Evolutionary conservation across 228 moss, liverwort and hornwort genomes (phyloP).

Genomic region (Sphagnum fallax): DNA sequence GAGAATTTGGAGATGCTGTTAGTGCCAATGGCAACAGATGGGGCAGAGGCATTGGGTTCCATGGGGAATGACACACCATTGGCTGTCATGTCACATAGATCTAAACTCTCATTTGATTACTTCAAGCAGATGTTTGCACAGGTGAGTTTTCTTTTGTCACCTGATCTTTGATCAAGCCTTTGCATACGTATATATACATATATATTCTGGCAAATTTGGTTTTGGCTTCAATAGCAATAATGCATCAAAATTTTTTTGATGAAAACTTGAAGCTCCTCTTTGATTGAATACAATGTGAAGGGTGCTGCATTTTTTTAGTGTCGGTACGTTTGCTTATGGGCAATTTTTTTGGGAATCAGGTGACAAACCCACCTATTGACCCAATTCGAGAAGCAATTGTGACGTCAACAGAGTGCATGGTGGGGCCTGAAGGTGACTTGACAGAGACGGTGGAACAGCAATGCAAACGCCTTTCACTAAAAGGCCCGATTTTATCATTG

Average conservation of each 20-base stretch:
- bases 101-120: conserved; percentile 64
- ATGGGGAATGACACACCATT: conserved; percentile 81
- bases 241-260: too few relatives aligned
- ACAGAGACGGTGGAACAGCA: conserved; percentile 65
- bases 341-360: conserved; percentile 6
- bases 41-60: conserved; percentile 60
- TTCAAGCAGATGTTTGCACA: conserved; percentile 88
- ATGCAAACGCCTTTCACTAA: conserved; percentile 63
- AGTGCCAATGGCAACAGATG: conserved; percentile 71
- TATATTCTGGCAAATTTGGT: too few relatives aligned
- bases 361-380: conserved; percentile 76
- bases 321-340: too few relatives aligned
- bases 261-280: too few relatives aligned
- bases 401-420: conserved; percentile 72
- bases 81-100: conserved; percentile 60
- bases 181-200: too few relatives aligned
- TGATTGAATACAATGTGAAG: too few relatives aligned
- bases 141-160: conserved; percentile 6
- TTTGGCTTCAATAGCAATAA: too few relatives aligned
- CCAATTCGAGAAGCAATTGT: conserved; percentile 81
- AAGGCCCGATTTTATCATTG: conserved; percentile 45
- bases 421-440: conserved; percentile 69
- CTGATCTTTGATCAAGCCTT: too few relatives aligned
- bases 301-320: too few relatives aligned
- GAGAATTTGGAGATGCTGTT: conserved; percentile 68